Conservation (phyloP, 2,329 filamentous ascomycete genomes). For the Zymoseptoria brevis region DNA sequence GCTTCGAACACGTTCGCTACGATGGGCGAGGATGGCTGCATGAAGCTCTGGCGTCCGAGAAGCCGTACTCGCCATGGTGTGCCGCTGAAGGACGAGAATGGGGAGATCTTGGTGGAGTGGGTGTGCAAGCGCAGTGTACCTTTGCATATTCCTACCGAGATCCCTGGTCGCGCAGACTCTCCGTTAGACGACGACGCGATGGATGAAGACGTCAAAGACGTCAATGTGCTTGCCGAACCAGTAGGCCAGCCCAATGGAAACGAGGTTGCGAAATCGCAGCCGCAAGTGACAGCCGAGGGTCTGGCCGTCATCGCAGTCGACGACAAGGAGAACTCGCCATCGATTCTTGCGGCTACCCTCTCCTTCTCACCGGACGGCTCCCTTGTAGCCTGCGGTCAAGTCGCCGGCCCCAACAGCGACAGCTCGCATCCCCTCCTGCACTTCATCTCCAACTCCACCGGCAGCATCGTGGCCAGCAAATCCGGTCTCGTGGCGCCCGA, state of each 20-base stretch:
- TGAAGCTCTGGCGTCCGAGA: conserved; percentile 76
- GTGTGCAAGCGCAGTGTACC: conserved; percentile 52
- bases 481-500: conserved; percentile 41
- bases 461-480: conserved; percentile 58
- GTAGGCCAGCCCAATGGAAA: neutral
- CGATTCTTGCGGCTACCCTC: conserved; percentile 51
- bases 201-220: conserved; percentile 34
- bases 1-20: conserved; percentile 68
- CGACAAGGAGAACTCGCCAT: conserved; percentile 1
- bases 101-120: conserved; percentile 64
- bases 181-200: conserved; percentile 28
- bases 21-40: conserved; percentile 68
- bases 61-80: conserved; percentile 61
- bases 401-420: conserved; percentile 36
- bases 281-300: neutral
- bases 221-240: conserved; percentile 15
- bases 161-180: conserved; percentile 21
- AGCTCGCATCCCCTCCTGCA: conserved; percentile 53
- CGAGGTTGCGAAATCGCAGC: neutral
- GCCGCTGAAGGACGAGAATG: conserved; percentile 50
- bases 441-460: conserved; percentile 65
- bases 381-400: conserved; percentile 57
- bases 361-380: conserved; percentile 80
- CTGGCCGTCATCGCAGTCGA: neutral
- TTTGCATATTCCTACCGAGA: conserved; percentile 29